Percentiles rank a stretch among this genome's conserved stretches.
phyloP scores from a whole-genome alignment of 306 rosid species.

The Sesbania bispinosa region DNA sequence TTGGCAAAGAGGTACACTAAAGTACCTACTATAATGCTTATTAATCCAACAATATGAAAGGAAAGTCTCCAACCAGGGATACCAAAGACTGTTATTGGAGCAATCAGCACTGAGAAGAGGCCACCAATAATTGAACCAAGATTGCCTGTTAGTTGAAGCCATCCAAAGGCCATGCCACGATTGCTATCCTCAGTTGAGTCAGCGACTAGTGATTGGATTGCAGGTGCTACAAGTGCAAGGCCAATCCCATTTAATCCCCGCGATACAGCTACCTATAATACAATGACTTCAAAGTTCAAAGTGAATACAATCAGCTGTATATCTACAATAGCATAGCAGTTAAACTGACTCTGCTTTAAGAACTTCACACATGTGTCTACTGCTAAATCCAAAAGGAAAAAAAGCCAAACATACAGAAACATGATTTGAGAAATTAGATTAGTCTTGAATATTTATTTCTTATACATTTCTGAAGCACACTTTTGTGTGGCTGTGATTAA shows the following conservation, averaged over 20 bases:
- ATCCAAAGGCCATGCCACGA: constrained; percentile 94
- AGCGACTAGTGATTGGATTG: constrained; percentile 94
- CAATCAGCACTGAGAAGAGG: constrained; percentile 66
- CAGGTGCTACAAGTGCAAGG: constrained; percentile 88
- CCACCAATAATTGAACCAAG: constrained; percentile 86
- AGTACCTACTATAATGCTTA: constrained; percentile 69
- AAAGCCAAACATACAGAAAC: not conserved
- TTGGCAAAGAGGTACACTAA: constrained; percentile 65
- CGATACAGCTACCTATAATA: constrained; percentile 76
- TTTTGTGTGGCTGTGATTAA: not conserved
- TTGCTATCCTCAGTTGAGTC: constrained; percentile 78
- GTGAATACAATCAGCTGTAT: constrained; percentile 37
- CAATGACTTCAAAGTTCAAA: constrained; percentile 44
- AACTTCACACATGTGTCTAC: not conserved
- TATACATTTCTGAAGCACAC: not conserved
- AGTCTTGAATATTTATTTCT: not conserved
- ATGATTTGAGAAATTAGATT: not conserved
- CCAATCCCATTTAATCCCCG: constrained; percentile 95
- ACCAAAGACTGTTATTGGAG: constrained; percentile 73
- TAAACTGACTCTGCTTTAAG: not conserved
- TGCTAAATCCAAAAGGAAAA: not conserved
- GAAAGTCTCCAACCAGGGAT: constrained; percentile 95
- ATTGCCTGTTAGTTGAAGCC: constrained; percentile 90
- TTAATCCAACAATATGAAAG: constrained; percentile 76
- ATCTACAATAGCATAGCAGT: constrained; percentile 10